Conservation (phyloP, 805 yeast species). For the Wickerhamomyces sydowiorum region DNA sequence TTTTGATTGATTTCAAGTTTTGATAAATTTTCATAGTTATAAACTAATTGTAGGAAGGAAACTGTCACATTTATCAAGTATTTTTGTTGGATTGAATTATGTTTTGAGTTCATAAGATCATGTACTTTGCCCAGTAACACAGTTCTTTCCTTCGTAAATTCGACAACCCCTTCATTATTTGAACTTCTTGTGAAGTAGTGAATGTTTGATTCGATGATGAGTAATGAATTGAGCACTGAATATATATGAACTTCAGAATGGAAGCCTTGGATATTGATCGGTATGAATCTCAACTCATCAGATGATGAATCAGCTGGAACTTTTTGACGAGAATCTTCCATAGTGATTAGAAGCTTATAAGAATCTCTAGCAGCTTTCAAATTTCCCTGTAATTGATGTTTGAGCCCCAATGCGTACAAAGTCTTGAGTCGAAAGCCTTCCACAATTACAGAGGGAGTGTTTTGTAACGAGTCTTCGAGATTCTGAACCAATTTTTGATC, state of each 20-base stretch:
- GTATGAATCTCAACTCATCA: too few relatives aligned
- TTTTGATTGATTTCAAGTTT: constrained; percentile 11
- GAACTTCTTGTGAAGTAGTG: constrained; percentile 4
- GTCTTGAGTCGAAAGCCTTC: background rate
- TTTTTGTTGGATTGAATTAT: constrained; percentile 4
- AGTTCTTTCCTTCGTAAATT: constrained; percentile 5
- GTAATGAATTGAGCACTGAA: constrained; percentile 8
- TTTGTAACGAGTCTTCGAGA: constrained; percentile 1
- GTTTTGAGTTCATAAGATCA: constrained; percentile 2
- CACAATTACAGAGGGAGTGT: background rate
- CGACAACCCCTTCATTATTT: background rate
- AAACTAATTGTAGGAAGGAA: constrained; percentile 8
- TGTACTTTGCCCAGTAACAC: constrained; percentile 2
- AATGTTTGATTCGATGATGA: constrained; percentile 12
- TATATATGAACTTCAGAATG: constrained; percentile 12
- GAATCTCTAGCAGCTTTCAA: constrained; percentile 6
- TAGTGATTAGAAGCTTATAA: constrained; percentile 4
- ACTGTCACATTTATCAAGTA: constrained; percentile 10
- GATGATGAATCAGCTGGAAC: too few relatives aligned
- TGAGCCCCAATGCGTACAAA: constrained; percentile 10
- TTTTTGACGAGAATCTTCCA: background rate
- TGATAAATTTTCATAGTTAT: constrained; percentile 11
- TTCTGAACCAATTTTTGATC: constrained; percentile 2
- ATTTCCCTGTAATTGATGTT: constrained; percentile 12
- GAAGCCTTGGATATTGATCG: too few relatives aligned